Percentiles rank a stretch among this genome's conserved stretches.
Evolutionary conservation across 495 filamentous ascomycete species (phyloP).

Genomic region (Haplographium delicatum): DNA sequence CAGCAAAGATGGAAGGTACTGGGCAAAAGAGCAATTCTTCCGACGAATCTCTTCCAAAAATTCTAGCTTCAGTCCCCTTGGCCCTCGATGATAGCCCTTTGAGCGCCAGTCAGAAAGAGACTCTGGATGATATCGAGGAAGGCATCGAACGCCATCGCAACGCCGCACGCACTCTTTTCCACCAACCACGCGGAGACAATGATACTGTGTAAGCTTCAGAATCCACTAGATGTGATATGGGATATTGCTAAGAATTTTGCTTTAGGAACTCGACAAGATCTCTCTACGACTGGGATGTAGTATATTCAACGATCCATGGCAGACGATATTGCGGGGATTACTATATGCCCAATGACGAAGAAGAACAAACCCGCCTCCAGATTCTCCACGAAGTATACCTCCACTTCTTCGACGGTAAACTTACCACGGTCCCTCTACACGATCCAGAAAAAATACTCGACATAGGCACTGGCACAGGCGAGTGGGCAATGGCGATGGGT

Average conservation of each 20-base stretch:
- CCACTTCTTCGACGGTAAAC: constrained; percentile 51
- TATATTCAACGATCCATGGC: constrained; percentile 55
- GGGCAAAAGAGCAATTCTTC: not conserved
- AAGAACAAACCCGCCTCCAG: constrained; percentile 65
- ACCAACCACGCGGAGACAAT: constrained; percentile 26
- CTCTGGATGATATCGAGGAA: constrained; percentile 6
- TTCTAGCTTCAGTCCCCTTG: constrained; percentile 2
- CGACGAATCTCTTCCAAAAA: not conserved
- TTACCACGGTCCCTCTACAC: constrained; percentile 52
- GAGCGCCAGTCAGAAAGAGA: constrained; percentile 9
- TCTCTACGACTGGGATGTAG: constrained; percentile 49
- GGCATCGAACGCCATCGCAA: constrained; percentile 2
- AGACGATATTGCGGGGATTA: constrained; percentile 65
- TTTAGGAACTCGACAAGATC: constrained; percentile 54
- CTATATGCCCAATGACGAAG: constrained; percentile 72
- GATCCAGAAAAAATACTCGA: constrained; percentile 56
- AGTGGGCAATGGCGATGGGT: constrained; percentile 72
- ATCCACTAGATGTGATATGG: not conserved
- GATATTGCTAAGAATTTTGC: not conserved
- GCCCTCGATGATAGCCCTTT: constrained; percentile 10
- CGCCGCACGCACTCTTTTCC: constrained; percentile 12
- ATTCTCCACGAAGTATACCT: constrained; percentile 63
- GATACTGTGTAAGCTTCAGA: constrained; percentile 38
- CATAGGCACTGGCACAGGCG: constrained; percentile 63
- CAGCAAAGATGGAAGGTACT: not conserved